Evolutionary conservation across 2,329 filamentous ascomycete genomes (phyloP), one percentile per base, ranked within the genome.

Genomic region (Ascochyta clinopodiicola): DNA sequence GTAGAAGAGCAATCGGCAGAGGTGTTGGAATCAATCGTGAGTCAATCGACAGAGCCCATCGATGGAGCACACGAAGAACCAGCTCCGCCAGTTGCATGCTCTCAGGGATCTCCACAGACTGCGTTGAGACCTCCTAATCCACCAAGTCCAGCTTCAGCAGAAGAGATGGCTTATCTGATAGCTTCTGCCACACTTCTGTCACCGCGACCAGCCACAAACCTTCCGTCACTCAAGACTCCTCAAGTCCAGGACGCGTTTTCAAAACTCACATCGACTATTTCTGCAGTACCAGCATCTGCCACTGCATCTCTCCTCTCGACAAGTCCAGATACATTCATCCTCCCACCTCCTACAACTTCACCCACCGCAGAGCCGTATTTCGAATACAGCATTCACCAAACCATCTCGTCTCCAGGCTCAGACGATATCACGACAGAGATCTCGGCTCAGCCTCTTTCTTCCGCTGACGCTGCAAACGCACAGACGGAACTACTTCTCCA

Each of bases 301-400:
- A 6, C 19, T 5, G 7, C 25, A 27, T 12, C 10, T 21, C 3
- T 21, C 1, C 22, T 3, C 19, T 31, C 9, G 10, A 31, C 27
- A 7, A 13, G 8, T 2, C 12, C 37, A 29, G 15, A 19, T 3
- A 43, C 12, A 13, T 22, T 38, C 12, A n/a, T 4, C 2, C 51
- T 55, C 15, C 35, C 35, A 3, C 19, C 35, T 17, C 34, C 45
- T 1, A 32, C 12, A 1, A 39, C 29, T 4, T 32, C 36, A 6
- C 19, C 40, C 5, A 37, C 29, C 24, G 56, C 62, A 24, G 58
- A 66, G n/a, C 48, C 64, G 4, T 70, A 66, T 39, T 69, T 69
- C 17, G 64, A 70, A 22, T 71, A 69, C 47, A 56, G 60, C 0
- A 32, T 69, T 8, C 60, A 57, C 9, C 59, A 68, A 19, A 66